A percentile compares a stretch with the other conserved stretches of the same genome.
Conservation (phyloP, 768 basidiomycete genomes). For the Crepidotus variabilis region DNA sequence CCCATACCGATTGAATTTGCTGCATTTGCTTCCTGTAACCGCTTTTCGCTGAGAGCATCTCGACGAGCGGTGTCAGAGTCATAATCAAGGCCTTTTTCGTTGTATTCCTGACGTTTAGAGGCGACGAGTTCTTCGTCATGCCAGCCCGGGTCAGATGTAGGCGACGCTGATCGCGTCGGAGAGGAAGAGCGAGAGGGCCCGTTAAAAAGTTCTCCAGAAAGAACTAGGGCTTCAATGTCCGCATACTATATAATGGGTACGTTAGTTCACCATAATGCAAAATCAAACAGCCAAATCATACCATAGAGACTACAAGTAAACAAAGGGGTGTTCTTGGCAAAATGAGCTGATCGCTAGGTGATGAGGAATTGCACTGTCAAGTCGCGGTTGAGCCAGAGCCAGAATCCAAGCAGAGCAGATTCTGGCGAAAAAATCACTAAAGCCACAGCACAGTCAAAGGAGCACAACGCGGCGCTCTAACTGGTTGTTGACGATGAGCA, state of each 20-base stretch:
- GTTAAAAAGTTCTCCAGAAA: constrained; percentile 75
- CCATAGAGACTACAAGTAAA: too few relatives aligned
- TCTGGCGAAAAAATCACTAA: too few relatives aligned
- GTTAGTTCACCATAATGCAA: too few relatives aligned
- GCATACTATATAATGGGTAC: constrained; percentile 7
- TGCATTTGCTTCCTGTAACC: constrained; percentile 23
- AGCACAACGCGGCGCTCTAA: too few relatives aligned
- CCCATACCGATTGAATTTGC: constrained; percentile 77
- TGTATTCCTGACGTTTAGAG: constrained; percentile 28
- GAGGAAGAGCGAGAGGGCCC: constrained; percentile 52
- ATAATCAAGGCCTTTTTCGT: constrained; percentile 38
- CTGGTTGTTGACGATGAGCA: too few relatives aligned
- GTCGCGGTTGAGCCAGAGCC: too few relatives aligned
- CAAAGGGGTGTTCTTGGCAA: too few relatives aligned
- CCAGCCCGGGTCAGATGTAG: constrained; percentile 40
- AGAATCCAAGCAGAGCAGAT: too few relatives aligned
- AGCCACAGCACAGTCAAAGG: too few relatives aligned
- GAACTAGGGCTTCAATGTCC: constrained; percentile 67
- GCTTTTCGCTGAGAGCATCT: constrained; percentile 25
- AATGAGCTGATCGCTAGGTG: too few relatives aligned
- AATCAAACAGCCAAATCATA: too few relatives aligned
- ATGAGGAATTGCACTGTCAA: too few relatives aligned
- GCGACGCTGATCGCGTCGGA: constrained; percentile 60
- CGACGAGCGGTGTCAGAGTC: constrained; percentile 39
- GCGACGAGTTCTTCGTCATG: constrained; percentile 43